Base-by-base conservation (phyloP, 192 early-diverging fungal species). In the Linnemannia elongata region DNA sequence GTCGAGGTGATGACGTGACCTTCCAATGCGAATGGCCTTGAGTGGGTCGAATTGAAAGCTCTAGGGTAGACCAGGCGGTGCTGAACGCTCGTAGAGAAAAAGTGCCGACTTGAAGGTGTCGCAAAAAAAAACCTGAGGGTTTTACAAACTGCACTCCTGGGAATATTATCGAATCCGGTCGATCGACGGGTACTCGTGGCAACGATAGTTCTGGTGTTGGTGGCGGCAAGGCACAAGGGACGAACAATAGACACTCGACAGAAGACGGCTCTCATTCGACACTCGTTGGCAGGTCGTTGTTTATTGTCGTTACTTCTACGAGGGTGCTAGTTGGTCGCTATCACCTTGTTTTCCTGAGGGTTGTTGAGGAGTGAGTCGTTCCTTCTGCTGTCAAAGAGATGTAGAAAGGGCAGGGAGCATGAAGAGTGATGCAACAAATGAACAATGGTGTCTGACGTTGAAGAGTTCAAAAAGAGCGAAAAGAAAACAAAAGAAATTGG, bases 191-290 rank as follows among this genome's bases (percentile, higher is more conserved):
- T 66, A 8, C 0, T 17, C 27, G 60, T 33, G 30, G 27, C 30
- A 15, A 12, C 60, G 60, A 27, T 10, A 2, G 3, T 12, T 15
- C 24, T 66, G 60, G 27, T 72, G 70, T 3, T 38, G 41, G 20
- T 18, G 39, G 41, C 12, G 38, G 70, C 18, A 72, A 22, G 41
- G 22, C 35, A n/a, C 39, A 27, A 72, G 22, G 35, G 70, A 42
- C 41, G 70, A 15, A 42, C 41, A 38, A 27, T 24, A 72, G 70
- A 72, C 39, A 42, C 38, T 42, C 41, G 36, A 24, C 70, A 24
- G 15, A 72, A 42, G 24, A 36, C 8, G 36, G 70, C 70, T 72
- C 70, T 72, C 70, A 72, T 72, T 72, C 70, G 41, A 72, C 70
- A 72, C 60, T 66, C 3, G 60, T 66, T 66, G 1, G 60, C 30